Evolutionary conservation across 257 asterid species (phyloP).

Genomic region (Primulina huaijiensis): DNA sequence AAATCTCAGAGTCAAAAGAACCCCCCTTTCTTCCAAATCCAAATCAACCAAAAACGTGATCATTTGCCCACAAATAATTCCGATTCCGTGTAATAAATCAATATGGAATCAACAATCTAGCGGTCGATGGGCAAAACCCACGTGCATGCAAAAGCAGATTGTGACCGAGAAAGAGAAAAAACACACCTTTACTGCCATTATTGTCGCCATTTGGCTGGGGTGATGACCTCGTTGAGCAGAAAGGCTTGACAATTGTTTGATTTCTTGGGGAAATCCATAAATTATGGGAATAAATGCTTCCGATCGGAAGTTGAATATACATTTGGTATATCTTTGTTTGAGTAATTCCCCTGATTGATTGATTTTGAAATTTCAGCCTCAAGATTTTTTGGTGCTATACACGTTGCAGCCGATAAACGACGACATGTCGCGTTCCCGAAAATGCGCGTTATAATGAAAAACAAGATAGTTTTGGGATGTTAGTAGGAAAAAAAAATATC

Average conservation of each 20-base stretch:
- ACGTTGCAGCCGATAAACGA: not conserved
- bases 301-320: conserved; percentile 52
- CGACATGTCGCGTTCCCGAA: not conserved
- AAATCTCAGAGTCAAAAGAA: not conserved
- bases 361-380: conserved; percentile 37
- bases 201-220: conserved; percentile 43
- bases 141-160: conserved; percentile 17
- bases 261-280: conserved; percentile 28
- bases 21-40: not conserved
- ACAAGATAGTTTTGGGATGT: no score
- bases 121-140: not conserved
- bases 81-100: not conserved
- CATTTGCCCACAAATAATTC: not conserved
- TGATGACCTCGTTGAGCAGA: conserved; percentile 42
- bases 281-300: conserved; percentile 31
- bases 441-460: not conserved
- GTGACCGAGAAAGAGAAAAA: not conserved
- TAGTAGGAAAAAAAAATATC: no score
- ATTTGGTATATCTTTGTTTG: conserved; percentile 26
- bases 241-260: conserved; percentile 36
- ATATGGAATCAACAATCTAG: not conserved
- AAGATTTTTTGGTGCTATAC: not conserved
- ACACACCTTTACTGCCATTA: conserved; percentile 25
- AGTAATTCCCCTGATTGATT: not conserved
- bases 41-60: not conserved